Evolutionary conservation across 768 basidiomycete species (phyloP), one percentile per base, ranked within the genome.

Genomic region (Psilocybe tampanensis): DNA sequence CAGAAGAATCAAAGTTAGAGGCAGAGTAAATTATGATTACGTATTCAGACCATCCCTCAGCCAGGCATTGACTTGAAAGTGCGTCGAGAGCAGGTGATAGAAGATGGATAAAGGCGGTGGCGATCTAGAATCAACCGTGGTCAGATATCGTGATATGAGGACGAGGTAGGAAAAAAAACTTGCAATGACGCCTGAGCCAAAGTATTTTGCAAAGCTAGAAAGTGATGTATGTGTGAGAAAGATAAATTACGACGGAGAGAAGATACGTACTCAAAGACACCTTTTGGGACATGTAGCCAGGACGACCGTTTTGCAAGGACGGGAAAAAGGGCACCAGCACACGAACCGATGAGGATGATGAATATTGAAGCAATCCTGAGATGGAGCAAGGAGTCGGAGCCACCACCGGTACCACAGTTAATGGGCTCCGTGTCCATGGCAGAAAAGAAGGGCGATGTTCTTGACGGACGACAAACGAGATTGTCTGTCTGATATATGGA

Each of bases 101-200:
- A 0, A 96, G 80, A 70, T 94, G 92, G 33, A 93, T 91, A 69
- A 92, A 96, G 2, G 91, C 89, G 9, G 94, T 96, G 1, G 93
- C 93, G 56, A 97, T 89, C 90, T 92, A 61, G 23, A 39, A 54
- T 43, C 23, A 29, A 19, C 26, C 36, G 58, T 36, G 49, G 39
- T 61, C 32, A 53, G 45, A 52, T 41, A 56, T 24, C 17, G 21
- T 51, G 41, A 60, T 8, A 59, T 47, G 18, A 47, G 51, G 26
- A 45, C 26, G 19, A 29, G 53, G 45, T 23, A 43, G 32, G 29
- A 45, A 13, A 39, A 45, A 12, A 39, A 36, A 75, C 87, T 64
- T 56, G 91, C 90, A 63, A 93, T 92, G 47, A 93, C 90, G 22
- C 94, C 94, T 13, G 91, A 93, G 23, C 94, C 94, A 72, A 95